Conservation (phyloP, 2,329 filamentous ascomycete species). For the Beauveria medogensis region DNA sequence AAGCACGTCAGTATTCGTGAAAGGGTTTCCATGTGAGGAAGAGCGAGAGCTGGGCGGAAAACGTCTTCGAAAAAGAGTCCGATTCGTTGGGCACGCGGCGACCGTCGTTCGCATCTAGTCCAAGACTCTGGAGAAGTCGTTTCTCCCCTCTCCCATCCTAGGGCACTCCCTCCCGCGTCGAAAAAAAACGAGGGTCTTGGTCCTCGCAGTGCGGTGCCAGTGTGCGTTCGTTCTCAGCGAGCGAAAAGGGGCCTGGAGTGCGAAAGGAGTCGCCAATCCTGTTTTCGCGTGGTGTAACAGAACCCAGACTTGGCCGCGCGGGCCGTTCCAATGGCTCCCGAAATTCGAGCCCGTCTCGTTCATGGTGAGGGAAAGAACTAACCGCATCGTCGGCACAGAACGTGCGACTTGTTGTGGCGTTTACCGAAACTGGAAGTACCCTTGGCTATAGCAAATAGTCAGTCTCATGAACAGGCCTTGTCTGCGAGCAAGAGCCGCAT, state of each 20-base stretch:
- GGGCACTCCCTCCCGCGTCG: background rate
- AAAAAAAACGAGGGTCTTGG: too few species aligned
- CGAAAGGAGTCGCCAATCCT: too few species aligned
- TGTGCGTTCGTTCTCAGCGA: background rate
- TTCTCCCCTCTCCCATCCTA: background rate
- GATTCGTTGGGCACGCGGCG: too few species aligned
- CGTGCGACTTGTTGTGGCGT: conserved; percentile 97
- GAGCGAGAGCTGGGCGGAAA: too few species aligned
- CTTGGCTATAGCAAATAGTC: conserved; percentile 37
- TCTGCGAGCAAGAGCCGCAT: background rate
- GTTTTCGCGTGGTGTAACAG: background rate
- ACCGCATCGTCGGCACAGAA: conserved; percentile 97
- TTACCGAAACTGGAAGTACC: conserved; percentile 51
- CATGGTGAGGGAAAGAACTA: conserved; percentile 37
- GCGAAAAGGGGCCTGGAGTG: background rate
- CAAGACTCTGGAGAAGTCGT: background rate
- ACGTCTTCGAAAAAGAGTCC: background rate
- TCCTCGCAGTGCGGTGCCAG: background rate
- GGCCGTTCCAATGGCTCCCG: background rate
- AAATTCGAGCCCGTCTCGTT: background rate
- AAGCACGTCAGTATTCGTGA: conserved; percentile 11
- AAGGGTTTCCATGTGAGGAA: background rate
- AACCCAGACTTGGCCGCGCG: background rate
- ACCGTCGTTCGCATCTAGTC: background rate
- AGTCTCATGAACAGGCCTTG: conserved; percentile 5